Conservation (phyloP, 441 rosid species). For the Croton laevigatus region DNA sequence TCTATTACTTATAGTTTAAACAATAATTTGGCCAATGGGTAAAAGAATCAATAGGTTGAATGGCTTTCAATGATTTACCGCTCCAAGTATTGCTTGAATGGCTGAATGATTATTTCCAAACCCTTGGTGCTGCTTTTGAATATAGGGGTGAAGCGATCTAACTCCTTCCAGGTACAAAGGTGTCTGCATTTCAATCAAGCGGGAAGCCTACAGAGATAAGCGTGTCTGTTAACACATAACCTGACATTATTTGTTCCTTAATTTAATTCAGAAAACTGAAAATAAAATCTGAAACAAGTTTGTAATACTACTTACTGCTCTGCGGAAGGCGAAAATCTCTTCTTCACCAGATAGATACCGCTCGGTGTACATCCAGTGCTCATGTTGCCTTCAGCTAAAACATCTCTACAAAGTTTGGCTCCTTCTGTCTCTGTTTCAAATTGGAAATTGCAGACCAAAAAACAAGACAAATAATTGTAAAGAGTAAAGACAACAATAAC, state of each 20-base stretch:
- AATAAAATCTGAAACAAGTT: not conserved
- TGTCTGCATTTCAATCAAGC: slow-evolving; percentile 90
- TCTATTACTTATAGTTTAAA: not conserved
- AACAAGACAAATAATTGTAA: not conserved
- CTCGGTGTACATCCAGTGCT: slow-evolving; percentile 64
- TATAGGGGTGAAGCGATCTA: slow-evolving; percentile 59
- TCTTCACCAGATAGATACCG: slow-evolving; percentile 81
- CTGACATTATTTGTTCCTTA: not conserved
- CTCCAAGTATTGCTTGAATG: slow-evolving; percentile 12
- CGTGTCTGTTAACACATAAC: slow-evolving; percentile 11
- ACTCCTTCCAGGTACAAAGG: slow-evolving; percentile 78
- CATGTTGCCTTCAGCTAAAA: slow-evolving; percentile 65
- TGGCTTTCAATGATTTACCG: not conserved
- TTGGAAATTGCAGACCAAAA: slow-evolving; percentile 59
- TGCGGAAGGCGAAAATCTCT: slow-evolving; percentile 89
- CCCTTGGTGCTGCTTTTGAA: slow-evolving; percentile 35
- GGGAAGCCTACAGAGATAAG: slow-evolving; percentile 54
- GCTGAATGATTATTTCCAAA: slow-evolving; percentile 11
- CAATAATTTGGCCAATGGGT: too few relatives aligned
- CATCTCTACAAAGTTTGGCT: slow-evolving; percentile 71
- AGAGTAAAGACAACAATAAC: not conserved
- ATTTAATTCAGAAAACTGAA: not conserved
- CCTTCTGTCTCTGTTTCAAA: slow-evolving; percentile 88
- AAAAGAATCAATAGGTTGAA: not conserved
- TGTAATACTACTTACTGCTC: slow-evolving; percentile 62